These are phyloP conservation scores for Santalum album DNA, from an alignment of 164 flowering plant genomes.

Conservation along the genomic window DNA sequence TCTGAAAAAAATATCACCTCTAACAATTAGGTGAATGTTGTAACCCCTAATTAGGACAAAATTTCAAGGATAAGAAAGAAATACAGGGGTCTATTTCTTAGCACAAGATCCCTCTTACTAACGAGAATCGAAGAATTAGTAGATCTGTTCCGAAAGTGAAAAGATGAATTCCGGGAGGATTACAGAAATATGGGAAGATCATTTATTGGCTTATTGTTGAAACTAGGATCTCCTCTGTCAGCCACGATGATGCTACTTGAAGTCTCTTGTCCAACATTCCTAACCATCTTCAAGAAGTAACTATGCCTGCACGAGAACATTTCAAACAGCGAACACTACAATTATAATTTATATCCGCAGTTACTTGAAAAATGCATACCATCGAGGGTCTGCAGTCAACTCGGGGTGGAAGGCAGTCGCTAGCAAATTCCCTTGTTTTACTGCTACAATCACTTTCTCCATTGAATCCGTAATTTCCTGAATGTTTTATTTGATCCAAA, in stretches of 20 bases:
- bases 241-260: constrained; percentile 21
- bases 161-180: not conserved
- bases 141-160: not conserved
- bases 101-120: no score
- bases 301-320: constrained; percentile 63
- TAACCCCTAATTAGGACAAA: no score
- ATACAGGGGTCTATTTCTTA: no score
- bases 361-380: no score
- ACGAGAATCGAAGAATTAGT: no score
- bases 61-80: no score
- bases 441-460: constrained; percentile 79
- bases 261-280: constrained; percentile 30
- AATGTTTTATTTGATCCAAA: constrained; percentile 4
- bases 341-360: not conserved
- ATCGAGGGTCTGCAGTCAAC: constrained; percentile 81
- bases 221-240: constrained; percentile 12
- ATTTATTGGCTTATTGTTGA: constrained; percentile 14
- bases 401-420: constrained; percentile 97
- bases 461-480: constrained; percentile 39
- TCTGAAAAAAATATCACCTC: no score
- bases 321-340: not conserved
- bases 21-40: no score
- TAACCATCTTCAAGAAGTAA: constrained; percentile 78
- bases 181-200: constrained; percentile 58
- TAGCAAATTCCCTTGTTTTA: constrained; percentile 82